phyloP scores from a whole-genome alignment of 2,329 filamentous ascomycete genomes.

The Neonectria faginata region DNA sequence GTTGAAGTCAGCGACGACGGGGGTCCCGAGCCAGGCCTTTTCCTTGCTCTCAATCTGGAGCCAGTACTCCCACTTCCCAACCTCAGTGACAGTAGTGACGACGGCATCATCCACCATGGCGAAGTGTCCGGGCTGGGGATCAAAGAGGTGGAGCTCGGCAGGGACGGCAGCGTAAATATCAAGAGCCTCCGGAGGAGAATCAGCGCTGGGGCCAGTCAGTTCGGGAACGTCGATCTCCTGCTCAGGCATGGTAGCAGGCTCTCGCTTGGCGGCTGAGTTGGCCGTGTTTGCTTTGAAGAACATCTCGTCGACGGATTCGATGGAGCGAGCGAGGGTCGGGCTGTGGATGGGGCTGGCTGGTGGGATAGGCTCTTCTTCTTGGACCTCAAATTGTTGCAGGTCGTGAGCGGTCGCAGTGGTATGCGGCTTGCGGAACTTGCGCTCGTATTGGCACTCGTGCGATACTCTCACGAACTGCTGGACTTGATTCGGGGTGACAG shows the following conservation, averaged over 20 bases:
- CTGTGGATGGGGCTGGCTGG: conserved; percentile 72
- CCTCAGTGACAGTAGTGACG: conserved; percentile 83
- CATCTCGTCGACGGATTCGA: conserved; percentile 69
- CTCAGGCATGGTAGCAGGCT: conserved; percentile 48
- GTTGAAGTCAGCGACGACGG: conserved; percentile 90
- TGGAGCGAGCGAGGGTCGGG: conserved; percentile 65
- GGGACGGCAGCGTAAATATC: conserved; percentile 80
- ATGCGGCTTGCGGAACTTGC: conserved; percentile 86
- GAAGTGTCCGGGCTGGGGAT: conserved; percentile 89
- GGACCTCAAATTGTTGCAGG: conserved; percentile 84
- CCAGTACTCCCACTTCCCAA: conserved; percentile 96
- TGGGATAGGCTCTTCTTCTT: conserved; percentile 71
- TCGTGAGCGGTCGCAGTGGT: conserved; percentile 85
- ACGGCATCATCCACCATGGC: conserved; percentile 81
- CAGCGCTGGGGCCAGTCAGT: conserved; percentile 37
- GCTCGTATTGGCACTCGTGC: conserved; percentile 96
- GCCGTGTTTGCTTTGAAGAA: conserved; percentile 60
- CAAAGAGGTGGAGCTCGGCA: conserved; percentile 92
- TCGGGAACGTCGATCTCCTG: conserved; percentile 48
- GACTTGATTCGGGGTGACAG: conserved; percentile 76
- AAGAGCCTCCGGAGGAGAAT: conserved; percentile 70
- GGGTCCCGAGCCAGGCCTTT: conserved; percentile 87
- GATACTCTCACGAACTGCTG: conserved; percentile 85
- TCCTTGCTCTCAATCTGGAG: conserved; percentile 83
- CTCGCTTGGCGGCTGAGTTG: conserved; percentile 61